Base-by-base conservation (phyloP, 2,329 filamentous ascomycete genomes). In the Tolypocladium capitatum region DNA sequence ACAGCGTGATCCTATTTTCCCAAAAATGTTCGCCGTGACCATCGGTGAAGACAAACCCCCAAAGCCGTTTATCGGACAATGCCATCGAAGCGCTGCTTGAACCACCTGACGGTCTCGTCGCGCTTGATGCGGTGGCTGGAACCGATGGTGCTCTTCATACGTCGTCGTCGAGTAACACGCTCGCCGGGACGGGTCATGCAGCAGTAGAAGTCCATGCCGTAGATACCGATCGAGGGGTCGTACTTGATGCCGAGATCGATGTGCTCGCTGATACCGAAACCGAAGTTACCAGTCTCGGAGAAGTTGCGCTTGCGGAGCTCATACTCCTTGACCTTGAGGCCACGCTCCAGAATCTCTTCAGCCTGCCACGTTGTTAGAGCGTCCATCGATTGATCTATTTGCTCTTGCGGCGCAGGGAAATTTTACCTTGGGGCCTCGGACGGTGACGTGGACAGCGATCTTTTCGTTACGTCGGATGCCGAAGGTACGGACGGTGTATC, bases 381-480 rank as follows among this genome's bases (percentile, higher is more conserved):
- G n/a, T 5, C n/a, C 45, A 18, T 43, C 7, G 24, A 7, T 8
- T 6, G 16, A 13, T 30, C 4, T 4, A 30, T 18, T n/a, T 28
- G 13, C 11, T 42, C 16, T 10, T 18, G 2, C 5, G 11, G 38
- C 38, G 16, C 30, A 14, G 45, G 42, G 40, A 27, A 36, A 45
- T 52, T 54, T 58, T 67, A 70, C 68, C 68, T 96, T 71, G 75
- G 92, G 90, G 69, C 92, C 92, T 71, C 92, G 92, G 76, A 98
- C 90, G 69, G 92, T 98, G 69, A 98, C 92, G 80, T 98, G 92
- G 62, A 98, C 92, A 60, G 92, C 78, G 68, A 98, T 98, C 86
- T 96, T 97, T 75, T 98, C 92, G 86, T 98, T 98, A 89, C 92
- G 91, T 73, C 92, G 91, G 83, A 98, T 98, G 84, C 92, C 92